Evolutionary conservation across 495 filamentous ascomycete genomes (phyloP).

Genomic region (Niebla homalea): DNA sequence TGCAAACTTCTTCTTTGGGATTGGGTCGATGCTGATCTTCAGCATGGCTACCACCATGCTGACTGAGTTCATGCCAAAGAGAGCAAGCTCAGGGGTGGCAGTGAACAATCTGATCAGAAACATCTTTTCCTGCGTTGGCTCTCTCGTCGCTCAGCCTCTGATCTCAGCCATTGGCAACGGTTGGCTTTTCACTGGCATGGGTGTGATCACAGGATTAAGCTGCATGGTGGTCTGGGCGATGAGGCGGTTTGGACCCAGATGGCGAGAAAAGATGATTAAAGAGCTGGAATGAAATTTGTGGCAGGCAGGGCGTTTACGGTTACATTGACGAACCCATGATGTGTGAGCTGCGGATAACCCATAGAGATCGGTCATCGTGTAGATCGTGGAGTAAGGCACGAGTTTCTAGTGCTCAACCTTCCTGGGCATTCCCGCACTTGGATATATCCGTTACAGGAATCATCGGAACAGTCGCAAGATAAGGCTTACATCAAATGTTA

Average conservation of each 20-base stretch:
- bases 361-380: too few relatives aligned
- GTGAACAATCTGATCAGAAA: constrained; percentile 69
- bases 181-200: constrained; percentile 76
- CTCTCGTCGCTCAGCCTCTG: constrained; percentile 59
- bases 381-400: too few relatives aligned
- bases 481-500: too few relatives aligned
- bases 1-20: constrained; percentile 79
- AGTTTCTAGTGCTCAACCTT: too few relatives aligned
- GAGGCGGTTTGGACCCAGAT: constrained; percentile 47
- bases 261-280: constrained; percentile 57
- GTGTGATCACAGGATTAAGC: constrained; percentile 40
- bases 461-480: too few relatives aligned
- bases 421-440: too few relatives aligned
- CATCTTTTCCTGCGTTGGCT: constrained; percentile 69
- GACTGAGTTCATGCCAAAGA: constrained; percentile 78
- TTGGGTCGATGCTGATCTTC: constrained; percentile 85
- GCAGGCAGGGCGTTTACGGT: too few relatives aligned
- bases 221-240: constrained; percentile 49
- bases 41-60: constrained; percentile 65
- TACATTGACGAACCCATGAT: too few relatives aligned
- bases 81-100: constrained; percentile 64
- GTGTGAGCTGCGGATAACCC: too few relatives aligned
- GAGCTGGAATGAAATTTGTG: constrained; percentile 14
- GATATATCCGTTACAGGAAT: too few relatives aligned
- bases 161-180: constrained; percentile 76